Base-by-base conservation (phyloP, 2,329 filamentous ascomycete genomes). In the Colletotrichum siamense region DNA sequence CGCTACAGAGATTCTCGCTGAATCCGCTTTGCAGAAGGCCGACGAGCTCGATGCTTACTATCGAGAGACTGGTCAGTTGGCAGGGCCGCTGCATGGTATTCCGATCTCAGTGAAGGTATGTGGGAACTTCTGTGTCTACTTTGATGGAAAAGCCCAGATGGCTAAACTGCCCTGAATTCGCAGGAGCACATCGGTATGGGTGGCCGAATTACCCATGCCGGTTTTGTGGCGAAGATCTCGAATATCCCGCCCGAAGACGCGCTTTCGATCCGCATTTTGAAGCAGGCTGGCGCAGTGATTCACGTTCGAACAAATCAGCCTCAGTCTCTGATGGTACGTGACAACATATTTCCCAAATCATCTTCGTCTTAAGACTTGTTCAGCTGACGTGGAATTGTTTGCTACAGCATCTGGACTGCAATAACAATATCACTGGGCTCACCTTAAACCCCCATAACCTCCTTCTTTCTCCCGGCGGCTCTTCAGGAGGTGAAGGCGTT, bases 41-140 rank as follows among this genome's bases (percentile, higher is more conserved):
- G 82, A 82, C 49, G 79, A 83, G 3, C 83, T 90, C 2, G 92
- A 94, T 79, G 83, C 85, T 16, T 82, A 91, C 73, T 79, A 91
- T 3, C 82, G 84, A 18, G 79, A 79, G 32, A 88, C 87, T 1
- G 87, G 89, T 15, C 83, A 89, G 55, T 82, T 86, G 0, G 30
- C 86, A 0, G 94, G 94, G 0, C 93, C 93, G 3, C 87, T 95
- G 2, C 93, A 95, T 82, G 94, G 81, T 73, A 86, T 93, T 1
- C 92, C 92, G 2, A 83, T 93, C 34, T 92, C 92, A 0, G 87
- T 95, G 57, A 95, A 95, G 81, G 94, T 95, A 83, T 92, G 93
- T 80, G 93, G 3, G 1, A 8, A 52, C 3, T 4, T 52, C 2
- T 13, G 6, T 22, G n/a, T 49, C n/a, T 52, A n/a, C 12, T 24